These are phyloP conservation scores for Fraxinus anomala DNA, from an alignment of 257 asterid genomes.

Conservation along the genomic window DNA sequence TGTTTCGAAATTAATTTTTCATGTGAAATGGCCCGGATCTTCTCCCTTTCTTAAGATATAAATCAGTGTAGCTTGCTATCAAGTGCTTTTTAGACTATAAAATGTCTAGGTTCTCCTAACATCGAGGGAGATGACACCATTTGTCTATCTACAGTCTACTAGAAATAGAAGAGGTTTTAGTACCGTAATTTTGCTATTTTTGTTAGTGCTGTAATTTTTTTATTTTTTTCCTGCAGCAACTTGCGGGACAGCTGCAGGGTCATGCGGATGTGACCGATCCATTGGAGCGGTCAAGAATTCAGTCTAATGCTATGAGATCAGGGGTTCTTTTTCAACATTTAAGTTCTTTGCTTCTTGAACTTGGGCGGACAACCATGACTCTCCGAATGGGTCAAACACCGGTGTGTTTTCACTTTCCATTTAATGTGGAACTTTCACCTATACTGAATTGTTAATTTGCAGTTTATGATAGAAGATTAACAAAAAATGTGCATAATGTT, in stretches of 20 bases:
- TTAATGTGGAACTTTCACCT: background rate
- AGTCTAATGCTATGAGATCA: conserved; percentile 68
- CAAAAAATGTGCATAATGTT: background rate
- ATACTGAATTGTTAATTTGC: conserved; percentile 3
- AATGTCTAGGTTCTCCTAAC: background rate
- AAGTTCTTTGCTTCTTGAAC: conserved; percentile 89
- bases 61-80: conserved; percentile 3
- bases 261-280: conserved; percentile 62
- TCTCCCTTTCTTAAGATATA: background rate
- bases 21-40: background rate
- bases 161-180: conserved; percentile 4
- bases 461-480: conserved; percentile 10
- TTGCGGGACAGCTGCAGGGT: conserved; percentile 63
- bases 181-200: conserved; percentile 19
- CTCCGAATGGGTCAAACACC: conserved; percentile 86
- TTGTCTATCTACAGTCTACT: background rate
- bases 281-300: conserved; percentile 74
- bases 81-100: background rate
- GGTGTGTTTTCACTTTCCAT: conserved; percentile 44
- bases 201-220: conserved; percentile 20
- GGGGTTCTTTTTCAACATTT: conserved; percentile 78
- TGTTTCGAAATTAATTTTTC: background rate
- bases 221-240: conserved; percentile 55
- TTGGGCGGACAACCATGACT: conserved; percentile 88
- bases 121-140: background rate